These are phyloP conservation scores for Ceratobasidium papillatum DNA, from an alignment of 1,284 basidiomycete species.

Conservation along the genomic window DNA sequence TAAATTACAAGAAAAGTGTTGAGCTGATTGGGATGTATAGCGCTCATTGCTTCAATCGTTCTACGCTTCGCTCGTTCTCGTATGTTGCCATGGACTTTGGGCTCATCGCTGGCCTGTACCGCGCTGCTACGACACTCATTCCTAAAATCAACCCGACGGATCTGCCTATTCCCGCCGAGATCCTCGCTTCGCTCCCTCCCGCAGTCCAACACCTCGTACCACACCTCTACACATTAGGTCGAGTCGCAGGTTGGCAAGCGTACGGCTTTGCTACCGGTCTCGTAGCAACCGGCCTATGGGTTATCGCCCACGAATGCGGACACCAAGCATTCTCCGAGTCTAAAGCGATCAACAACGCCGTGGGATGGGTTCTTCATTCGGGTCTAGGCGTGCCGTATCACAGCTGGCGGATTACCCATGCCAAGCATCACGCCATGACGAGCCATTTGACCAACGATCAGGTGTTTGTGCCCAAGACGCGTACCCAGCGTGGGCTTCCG, in stretches of 20 bases:
- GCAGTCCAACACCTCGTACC: conserved; percentile 73
- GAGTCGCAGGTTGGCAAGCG: conserved; percentile 78
- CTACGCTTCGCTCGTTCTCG: conserved; percentile 80
- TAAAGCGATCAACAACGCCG: conserved; percentile 91
- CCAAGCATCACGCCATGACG: conserved; percentile 95
- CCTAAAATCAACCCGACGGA: conserved; percentile 43
- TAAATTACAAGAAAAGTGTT: too few species aligned
- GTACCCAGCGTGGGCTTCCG: conserved; percentile 73
- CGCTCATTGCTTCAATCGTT: conserved; percentile 92
- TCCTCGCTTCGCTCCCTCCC: conserved; percentile 77
- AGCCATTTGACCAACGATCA: conserved; percentile 96
- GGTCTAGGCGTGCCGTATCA: conserved; percentile 96
- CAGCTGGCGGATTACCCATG: conserved; percentile 97
- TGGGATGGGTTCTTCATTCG: conserved; percentile 95
- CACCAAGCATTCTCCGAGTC: conserved; percentile 98
- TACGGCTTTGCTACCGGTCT: conserved; percentile 89
- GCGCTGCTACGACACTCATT: conserved; percentile 18
- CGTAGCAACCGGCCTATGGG: conserved; percentile 93
- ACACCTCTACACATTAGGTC: conserved; percentile 69
- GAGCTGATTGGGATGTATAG: too few species aligned
- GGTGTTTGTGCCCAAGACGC: conserved; percentile 93
- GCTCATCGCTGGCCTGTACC: conserved; percentile 7
- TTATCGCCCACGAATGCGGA: conserved; percentile 91
- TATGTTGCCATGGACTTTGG: conserved; percentile 65
- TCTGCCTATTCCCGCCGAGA: conserved; percentile 47